phyloP scores from a whole-genome alignment of 495 filamentous ascomycete species.

The Entonaema liquescens region DNA sequence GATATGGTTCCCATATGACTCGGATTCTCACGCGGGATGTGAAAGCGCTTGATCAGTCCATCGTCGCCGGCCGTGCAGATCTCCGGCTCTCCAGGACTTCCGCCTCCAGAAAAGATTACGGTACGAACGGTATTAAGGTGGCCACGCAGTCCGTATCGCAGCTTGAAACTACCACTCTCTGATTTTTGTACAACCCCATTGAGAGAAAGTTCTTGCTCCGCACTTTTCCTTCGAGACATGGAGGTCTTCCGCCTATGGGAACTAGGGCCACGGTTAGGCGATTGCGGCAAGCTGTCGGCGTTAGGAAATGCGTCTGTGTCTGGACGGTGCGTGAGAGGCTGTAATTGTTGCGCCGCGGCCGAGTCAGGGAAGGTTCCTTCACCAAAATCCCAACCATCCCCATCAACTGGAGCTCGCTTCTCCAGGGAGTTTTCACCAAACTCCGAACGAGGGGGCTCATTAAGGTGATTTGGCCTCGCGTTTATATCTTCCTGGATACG shows the following conservation, averaged over 20 bases:
- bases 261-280: conserved; percentile 73
- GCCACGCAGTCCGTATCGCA: conserved; percentile 88
- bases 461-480: conserved; percentile 63
- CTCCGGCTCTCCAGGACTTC: conserved; percentile 92
- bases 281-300: conserved; percentile 81
- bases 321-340: conserved; percentile 65
- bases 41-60: conserved; percentile 94
- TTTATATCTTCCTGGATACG: conserved; percentile 64
- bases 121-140: conserved; percentile 93
- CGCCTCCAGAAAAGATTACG: conserved; percentile 94
- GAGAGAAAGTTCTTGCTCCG: conserved; percentile 62
- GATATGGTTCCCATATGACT: conserved; percentile 61
- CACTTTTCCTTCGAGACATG: conserved; percentile 63
- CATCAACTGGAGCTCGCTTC: conserved; percentile 56
- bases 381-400: conserved; percentile 92
- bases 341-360: conserved; percentile 47
- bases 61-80: conserved; percentile 97
- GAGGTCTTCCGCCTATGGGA: conserved; percentile 87
- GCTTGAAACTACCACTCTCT: conserved; percentile 81
- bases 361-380: conserved; percentile 68
- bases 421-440: conserved; percentile 52
- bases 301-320: conserved; percentile 88
- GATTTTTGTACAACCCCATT: conserved; percentile 57
- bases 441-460: conserved; percentile 41
- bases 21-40: conserved; percentile 79